Evolutionary conservation across 176 grass and related monocot species (phyloP).

Genomic region (Chloris gayana): DNA sequence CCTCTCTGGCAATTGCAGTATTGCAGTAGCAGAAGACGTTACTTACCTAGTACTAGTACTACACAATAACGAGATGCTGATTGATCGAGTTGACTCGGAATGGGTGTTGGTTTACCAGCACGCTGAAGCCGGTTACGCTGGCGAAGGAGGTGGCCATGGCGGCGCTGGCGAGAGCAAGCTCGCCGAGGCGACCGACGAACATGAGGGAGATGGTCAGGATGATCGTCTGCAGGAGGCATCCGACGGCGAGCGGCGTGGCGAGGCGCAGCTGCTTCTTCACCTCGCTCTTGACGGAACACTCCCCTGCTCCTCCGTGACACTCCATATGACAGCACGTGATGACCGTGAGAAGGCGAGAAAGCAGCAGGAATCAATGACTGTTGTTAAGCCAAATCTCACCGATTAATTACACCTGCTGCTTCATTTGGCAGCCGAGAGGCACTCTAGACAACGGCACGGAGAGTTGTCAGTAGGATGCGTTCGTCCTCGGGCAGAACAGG

Average conservation of each 20-base stretch:
- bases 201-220: slow-evolving; percentile 18
- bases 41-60: too few relatives aligned
- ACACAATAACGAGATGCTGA: too few relatives aligned
- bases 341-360: too few relatives aligned
- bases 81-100: too few relatives aligned
- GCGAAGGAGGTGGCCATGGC: slow-evolving; percentile 25
- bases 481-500: too few relatives aligned
- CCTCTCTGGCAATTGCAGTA: neutral
- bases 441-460: neutral
- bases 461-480: neutral
- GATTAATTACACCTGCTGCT: neutral
- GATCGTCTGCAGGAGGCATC: neutral
- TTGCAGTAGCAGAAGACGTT: neutral
- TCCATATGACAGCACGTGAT: neutral
- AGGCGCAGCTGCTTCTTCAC: slow-evolving; percentile 19
- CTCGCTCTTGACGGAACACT: neutral
- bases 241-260: slow-evolving; percentile 15
- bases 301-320: neutral
- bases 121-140: slow-evolving; percentile 17
- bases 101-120: neutral
- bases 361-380: too few relatives aligned
- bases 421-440: neutral
- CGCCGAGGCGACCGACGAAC: slow-evolving; percentile 31
- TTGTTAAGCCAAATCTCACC: neutral
- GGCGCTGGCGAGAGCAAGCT: slow-evolving; percentile 14